Base-by-base conservation (phyloP, 2,329 filamentous ascomycete genomes). In the Fusarium sp. region DNA sequence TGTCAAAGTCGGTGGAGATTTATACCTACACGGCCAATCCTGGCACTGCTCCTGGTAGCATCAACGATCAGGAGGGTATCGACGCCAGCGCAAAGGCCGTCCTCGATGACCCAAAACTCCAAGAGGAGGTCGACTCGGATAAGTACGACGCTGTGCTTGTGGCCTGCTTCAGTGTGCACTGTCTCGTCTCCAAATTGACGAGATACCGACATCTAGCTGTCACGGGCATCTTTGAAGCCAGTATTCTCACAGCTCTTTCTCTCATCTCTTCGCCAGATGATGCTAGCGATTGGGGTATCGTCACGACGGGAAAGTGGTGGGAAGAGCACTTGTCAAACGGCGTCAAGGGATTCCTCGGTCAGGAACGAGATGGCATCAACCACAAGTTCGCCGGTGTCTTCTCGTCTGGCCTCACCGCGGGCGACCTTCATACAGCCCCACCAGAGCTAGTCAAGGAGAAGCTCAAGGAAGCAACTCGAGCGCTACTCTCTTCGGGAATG, bases 241-340 rank as follows among this genome's bases (percentile, higher is more conserved):
- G 92, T 77, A 86, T 98, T 16, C 84, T 91, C 3, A 85, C 90
- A 0, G 89, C 91, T 3, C 79, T 95, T 11, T 88, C 92, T 2
- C 81, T 88, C 27, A 72, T 81, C 14, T 68, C 75, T 9, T 69
- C 69, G 3, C 70, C 74, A 2, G 66, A 71, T 2, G 66, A 69
- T 27, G 42, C 75, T 63, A 81, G 90, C 73, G 85, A 83, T 55
- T 98, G 96, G 86, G 96, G 95, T 3, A 96, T 98, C 71, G 92
- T 98, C 6, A 96, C 93, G 6, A 98, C 96, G 0, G 95, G 95
- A 0, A 89, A 90, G 65, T 93, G 93, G 72, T 98, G 95, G 96
- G 92, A 96, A 78, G 81, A 85, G 0, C 91, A 96, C 38, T 85
- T 98, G 14, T 85, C 84, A 0, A 83, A 87, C 0, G 95, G 93